Evolutionary conservation across 106 monocot species (phyloP), one percentile per base, ranked within the genome.

Genomic region (Phalaenopsis equestris): DNA sequence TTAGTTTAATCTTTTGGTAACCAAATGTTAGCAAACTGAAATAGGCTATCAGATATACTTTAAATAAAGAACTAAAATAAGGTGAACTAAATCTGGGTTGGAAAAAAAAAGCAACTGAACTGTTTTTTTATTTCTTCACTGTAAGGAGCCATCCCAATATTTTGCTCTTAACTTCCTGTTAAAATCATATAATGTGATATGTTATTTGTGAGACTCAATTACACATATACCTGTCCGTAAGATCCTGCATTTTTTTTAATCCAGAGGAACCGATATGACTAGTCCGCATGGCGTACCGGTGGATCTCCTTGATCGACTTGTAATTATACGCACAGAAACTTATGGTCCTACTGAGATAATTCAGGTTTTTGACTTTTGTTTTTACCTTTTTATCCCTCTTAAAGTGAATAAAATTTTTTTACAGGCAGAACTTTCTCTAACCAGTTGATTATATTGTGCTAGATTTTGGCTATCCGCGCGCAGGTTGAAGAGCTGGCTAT

Each of bases 311-410:
- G 97, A 98, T 89, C 92, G 97, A 30, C 83, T 98, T 15, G 92
- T 98, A 49, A 94, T 98, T 56, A 84, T 98, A 79, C 77, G 97
- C 45, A 98, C 97, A 77, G 92, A 92, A 89, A 98, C 94, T 11
- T 94, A 98, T 83, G 90, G 90, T 38, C 97, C 94, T 2, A 90
- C 97, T 30, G 97, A 98, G 85, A 98, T 94, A 90, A 98, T 98
- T 80, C 94, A 98, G 97, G 97, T 98, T 88, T 49, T 56, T 82
- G 8, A 4, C 3, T 48, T 72, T 78, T 4, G 42, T 78, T 55
- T 79, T 77, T 9, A 39, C 12, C 56, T 9, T 57, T 18, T 41
- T 72, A 2, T 48, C 17, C 67, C 1, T 67, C n/a, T 72, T 55
- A 3, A 39, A 23, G 37, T 70, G 36, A 38, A 39, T 39, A 0